A percentile compares a stretch with the other conserved stretches of the same genome.
Conservation (phyloP, 805 yeast genomes). For the Candida corydali region DNA sequence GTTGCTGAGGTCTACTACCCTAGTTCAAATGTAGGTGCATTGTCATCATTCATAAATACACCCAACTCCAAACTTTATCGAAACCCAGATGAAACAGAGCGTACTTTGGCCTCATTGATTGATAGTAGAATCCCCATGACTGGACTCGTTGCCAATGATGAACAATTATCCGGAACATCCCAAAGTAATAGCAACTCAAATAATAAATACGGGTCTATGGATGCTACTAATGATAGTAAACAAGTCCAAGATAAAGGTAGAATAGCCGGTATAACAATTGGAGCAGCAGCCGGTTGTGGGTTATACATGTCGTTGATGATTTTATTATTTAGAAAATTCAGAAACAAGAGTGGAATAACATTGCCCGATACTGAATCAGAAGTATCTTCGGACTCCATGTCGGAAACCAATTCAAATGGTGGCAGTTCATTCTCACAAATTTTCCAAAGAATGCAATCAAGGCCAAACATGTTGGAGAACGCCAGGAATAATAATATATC, state of each 20-base stretch:
- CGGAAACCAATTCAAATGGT: conserved; percentile 13
- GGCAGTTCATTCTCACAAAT: conserved; percentile 24
- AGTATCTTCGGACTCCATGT: conserved; percentile 24
- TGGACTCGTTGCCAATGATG: conserved; percentile 26
- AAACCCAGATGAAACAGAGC: conserved; percentile 52
- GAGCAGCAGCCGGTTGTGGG: conserved; percentile 75
- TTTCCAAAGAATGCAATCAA: conserved; percentile 20
- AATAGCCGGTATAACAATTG: conserved; percentile 76
- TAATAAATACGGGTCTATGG: conserved; percentile 29
- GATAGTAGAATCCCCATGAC: conserved; percentile 65
- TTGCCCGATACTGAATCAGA: conserved; percentile 40
- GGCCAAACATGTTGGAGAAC: conserved; percentile 19
- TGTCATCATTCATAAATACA: conserved; percentile 49
- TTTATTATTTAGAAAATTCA: conserved; percentile 48
- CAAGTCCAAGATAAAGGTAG: conserved; percentile 28
- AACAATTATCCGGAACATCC: conserved; percentile 6
- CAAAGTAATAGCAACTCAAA: conserved; percentile 10
- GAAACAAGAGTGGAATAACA: conserved; percentile 35
- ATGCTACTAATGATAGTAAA: conserved; percentile 12
- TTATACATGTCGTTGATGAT: conserved; percentile 60
- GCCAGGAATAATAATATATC: conserved; percentile 41
- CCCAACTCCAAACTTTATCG: conserved; percentile 56
- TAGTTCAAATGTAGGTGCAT: conserved; percentile 37
- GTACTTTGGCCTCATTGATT: conserved; percentile 60
- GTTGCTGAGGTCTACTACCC: conserved; percentile 90